Evolutionary conservation across 306 rosid species (phyloP), one percentile per base, ranked within the genome.

Genomic region (peach (Prunus persica)): DNA sequence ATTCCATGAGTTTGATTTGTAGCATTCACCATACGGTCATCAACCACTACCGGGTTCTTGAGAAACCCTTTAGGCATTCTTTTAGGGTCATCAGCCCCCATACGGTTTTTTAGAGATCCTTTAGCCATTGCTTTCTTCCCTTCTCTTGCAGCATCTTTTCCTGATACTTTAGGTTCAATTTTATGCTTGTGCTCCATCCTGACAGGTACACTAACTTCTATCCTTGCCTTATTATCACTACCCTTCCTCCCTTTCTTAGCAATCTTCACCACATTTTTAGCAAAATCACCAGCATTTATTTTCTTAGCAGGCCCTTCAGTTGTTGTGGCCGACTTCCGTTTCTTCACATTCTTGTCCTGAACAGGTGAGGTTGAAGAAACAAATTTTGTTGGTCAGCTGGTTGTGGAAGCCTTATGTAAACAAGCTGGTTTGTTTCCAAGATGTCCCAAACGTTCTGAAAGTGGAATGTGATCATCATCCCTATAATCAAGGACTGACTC

Each of bases 41-140:
- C 67, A 72, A 45, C 80, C 6, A 63, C 67, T 61, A 62, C 52
- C 12, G 68, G 77, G 27, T 75, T 75, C 27, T 63, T 30, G 15
- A 2, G 58, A 69, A 45, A 18, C 57, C 71, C 79, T 56, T 6
- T 22, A 64, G 72, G 65, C 58, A 34, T 66, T 28, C 4, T 27
- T 70, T 51, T 30, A 47, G 15, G 38, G 41, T 61, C 50, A 54
- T 65, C 70, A 76, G 32, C 74, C 10, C 66, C 65, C 60, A 65
- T 56, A 49, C 71, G 81, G 30, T 76, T 72, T 11, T 72, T 41
- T n/a, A 2, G 54, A 56, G 65, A 43, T 32, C 73, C 73, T 68
- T 20, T 30, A 67, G 65, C 70, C 64, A 14, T 65, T 67, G 20
- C 24, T 52, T 52, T 49, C 50, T 68, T 57, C 57, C 71, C 75